These are phyloP conservation scores for Coemansia sp. DNA, from an alignment of 192 early-diverging fungal genomes.

Conservation along the genomic window DNA sequence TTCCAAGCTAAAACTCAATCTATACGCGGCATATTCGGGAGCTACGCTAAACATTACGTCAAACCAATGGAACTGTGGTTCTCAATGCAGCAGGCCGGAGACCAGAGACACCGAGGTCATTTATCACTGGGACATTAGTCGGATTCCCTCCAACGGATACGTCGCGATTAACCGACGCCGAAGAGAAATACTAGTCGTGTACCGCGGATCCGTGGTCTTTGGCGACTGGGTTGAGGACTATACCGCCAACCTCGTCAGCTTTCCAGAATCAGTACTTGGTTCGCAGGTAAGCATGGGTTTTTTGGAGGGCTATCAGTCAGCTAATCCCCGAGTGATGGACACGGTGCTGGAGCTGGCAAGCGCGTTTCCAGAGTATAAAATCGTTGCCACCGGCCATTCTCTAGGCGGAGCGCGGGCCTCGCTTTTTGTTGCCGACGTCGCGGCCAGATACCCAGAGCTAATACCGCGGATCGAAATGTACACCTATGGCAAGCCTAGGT, in stretches of 20 bases:
- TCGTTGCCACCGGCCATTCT: slow-evolving; percentile 41
- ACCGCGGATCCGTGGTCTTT: slow-evolving; percentile 17
- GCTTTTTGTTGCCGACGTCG: slow-evolving; percentile 35
- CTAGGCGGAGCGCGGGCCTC: slow-evolving; percentile 40
- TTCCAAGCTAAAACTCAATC: neutral
- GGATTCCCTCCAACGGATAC: slow-evolving; percentile 24
- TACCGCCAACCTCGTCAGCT: neutral
- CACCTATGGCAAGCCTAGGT: slow-evolving; percentile 42
- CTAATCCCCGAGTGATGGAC: slow-evolving; percentile 8
- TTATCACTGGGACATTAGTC: slow-evolving; percentile 18
- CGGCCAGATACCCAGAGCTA: slow-evolving; percentile 11
- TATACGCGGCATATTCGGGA: slow-evolving; percentile 10
- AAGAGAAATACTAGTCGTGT: slow-evolving; percentile 22
- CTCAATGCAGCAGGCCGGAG: slow-evolving; percentile 24
- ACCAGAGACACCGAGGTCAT: slow-evolving; percentile 21
- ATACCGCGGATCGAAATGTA: slow-evolving; percentile 15
- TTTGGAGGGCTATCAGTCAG: slow-evolving; percentile 21
- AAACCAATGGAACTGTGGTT: slow-evolving; percentile 20
- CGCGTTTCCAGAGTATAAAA: slow-evolving; percentile 26
- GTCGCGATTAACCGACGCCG: slow-evolving; percentile 23
- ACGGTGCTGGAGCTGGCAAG: slow-evolving; percentile 6
- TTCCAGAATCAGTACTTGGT: slow-evolving; percentile 14
- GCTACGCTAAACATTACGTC: slow-evolving; percentile 3
- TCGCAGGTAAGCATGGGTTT: slow-evolving; percentile 33
- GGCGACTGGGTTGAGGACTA: slow-evolving; percentile 23